Evolutionary conservation across 2,329 filamentous ascomycete genomes (phyloP).

Genomic region (Pseudocercospora ulei): DNA sequence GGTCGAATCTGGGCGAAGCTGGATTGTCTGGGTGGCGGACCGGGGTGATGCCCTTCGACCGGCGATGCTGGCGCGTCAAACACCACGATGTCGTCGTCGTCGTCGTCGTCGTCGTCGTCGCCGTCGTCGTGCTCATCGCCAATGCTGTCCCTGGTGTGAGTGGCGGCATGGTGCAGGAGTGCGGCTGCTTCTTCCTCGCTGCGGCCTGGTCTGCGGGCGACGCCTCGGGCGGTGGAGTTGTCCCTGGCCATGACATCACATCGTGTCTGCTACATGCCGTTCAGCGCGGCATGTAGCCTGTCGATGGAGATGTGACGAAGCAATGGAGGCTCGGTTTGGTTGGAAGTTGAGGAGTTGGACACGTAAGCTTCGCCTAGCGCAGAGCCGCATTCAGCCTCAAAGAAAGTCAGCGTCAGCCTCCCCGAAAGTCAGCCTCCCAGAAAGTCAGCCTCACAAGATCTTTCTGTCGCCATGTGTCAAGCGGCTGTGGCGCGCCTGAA

Average conservation of each 20-base stretch:
- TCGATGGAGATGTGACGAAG: constrained; percentile 1
- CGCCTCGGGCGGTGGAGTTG: constrained; percentile 24
- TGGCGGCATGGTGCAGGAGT: constrained; percentile 24
- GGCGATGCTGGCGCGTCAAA: constrained; percentile 18
- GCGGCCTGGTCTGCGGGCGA: constrained; percentile 22
- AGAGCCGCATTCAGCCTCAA: too few relatives aligned
- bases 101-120: constrained; percentile 23
- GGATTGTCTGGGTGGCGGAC: constrained; percentile 29
- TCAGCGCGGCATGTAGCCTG: constrained; percentile 13
- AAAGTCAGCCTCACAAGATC: too few relatives aligned
- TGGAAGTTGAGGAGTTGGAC: not conserved
- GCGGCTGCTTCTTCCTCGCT: constrained; percentile 27
- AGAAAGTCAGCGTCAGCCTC: too few relatives aligned
- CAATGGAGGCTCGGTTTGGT: not conserved
- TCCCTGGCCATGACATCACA: constrained; percentile 35
- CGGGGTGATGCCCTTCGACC: constrained; percentile 4
- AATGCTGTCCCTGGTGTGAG: not conserved
- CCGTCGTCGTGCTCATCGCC: constrained; percentile 15
- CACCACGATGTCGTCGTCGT: constrained; percentile 23
- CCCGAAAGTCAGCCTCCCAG: too few relatives aligned
- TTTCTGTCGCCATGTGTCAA: constrained; percentile 9
- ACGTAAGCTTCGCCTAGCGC: too few relatives aligned
- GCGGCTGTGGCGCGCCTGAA: constrained; percentile 37
- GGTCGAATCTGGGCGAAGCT: constrained; percentile 42
- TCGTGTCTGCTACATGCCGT: constrained; percentile 23